Evolutionary conservation across 192 early-diverging fungal species (phyloP).

Genomic region (Linnemannia schmuckeri): DNA sequence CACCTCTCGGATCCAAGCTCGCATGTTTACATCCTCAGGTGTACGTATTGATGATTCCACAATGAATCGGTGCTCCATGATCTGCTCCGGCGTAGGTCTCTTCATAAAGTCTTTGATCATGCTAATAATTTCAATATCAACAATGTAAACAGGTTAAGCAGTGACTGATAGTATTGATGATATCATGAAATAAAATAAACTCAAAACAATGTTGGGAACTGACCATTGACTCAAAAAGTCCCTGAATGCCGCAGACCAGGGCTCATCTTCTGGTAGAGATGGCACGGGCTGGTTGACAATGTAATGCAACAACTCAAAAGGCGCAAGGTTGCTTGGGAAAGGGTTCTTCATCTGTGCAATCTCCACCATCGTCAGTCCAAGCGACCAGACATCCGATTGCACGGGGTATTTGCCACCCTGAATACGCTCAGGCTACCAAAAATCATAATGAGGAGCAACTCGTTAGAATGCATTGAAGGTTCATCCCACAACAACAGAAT

Average conservation of each 20-base stretch:
- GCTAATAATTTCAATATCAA: constrained; percentile 43
- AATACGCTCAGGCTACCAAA: constrained; percentile 94
- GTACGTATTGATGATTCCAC: constrained; percentile 57
- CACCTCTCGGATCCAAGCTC: constrained; percentile 76
- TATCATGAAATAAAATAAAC: background rate
- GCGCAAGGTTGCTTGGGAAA: constrained; percentile 84
- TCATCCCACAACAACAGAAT: background rate
- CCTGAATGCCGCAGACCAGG: constrained; percentile 69
- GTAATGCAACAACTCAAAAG: constrained; percentile 92
- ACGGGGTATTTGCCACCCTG: constrained; percentile 90
- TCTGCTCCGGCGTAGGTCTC: constrained; percentile 76
- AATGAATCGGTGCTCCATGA: constrained; percentile 79
- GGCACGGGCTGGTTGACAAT: constrained; percentile 92
- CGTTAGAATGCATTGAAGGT: background rate
- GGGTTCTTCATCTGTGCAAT: constrained; percentile 92
- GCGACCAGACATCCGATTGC: constrained; percentile 96
- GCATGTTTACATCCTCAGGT: constrained; percentile 65
- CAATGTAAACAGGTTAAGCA: background rate
- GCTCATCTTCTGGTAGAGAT: constrained; percentile 70
- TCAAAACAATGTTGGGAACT: background rate
- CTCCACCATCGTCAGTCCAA: constrained; percentile 94
- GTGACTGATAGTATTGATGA: background rate
- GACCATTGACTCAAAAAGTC: constrained; percentile 80
- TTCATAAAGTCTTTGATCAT: constrained; percentile 78
- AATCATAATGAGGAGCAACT: background rate